phyloP scores from a whole-genome alignment of 495 filamentous ascomycete species.

The Neurospora tetraspora region DNA sequence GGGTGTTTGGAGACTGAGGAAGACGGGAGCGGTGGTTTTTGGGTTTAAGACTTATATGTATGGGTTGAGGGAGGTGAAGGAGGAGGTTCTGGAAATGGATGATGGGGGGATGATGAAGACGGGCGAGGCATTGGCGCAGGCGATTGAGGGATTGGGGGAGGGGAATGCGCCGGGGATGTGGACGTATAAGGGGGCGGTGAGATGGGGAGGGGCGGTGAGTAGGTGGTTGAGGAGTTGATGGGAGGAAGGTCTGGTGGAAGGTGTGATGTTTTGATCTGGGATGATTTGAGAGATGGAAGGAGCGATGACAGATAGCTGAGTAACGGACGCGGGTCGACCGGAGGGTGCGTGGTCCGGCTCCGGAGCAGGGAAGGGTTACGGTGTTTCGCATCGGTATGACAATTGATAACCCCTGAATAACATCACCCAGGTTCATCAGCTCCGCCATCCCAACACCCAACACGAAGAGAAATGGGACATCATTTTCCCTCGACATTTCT shows the following conservation, averaged over 20 bases:
- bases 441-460: not conserved
- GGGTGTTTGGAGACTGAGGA: slow-evolving; percentile 62
- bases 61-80: slow-evolving; percentile 54
- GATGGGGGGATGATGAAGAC: slow-evolving; percentile 64
- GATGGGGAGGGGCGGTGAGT: slow-evolving; percentile 53
- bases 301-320: not conserved
- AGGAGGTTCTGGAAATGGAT: slow-evolving; percentile 54
- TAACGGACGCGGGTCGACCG: not conserved
- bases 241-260: not conserved
- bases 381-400: not conserved
- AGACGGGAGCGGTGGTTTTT: slow-evolving; percentile 58
- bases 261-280: not conserved
- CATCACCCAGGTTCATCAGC: not conserved
- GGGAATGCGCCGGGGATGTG: slow-evolving; percentile 61
- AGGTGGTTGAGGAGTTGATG: not conserved
- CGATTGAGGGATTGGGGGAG: slow-evolving; percentile 60
- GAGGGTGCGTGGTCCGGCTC: not conserved
- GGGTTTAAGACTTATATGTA: slow-evolving; percentile 75
- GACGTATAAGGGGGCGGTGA: slow-evolving; percentile 55
- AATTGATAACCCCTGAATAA: not conserved
- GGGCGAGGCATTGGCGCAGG: slow-evolving; percentile 49
- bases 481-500: not conserved
- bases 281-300: not conserved
- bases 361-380: not conserved
- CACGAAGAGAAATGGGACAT: not conserved